phyloP scores from a whole-genome alignment of 768 basidiomycete genomes.

The Lanmaoa pseudosensibilis region DNA sequence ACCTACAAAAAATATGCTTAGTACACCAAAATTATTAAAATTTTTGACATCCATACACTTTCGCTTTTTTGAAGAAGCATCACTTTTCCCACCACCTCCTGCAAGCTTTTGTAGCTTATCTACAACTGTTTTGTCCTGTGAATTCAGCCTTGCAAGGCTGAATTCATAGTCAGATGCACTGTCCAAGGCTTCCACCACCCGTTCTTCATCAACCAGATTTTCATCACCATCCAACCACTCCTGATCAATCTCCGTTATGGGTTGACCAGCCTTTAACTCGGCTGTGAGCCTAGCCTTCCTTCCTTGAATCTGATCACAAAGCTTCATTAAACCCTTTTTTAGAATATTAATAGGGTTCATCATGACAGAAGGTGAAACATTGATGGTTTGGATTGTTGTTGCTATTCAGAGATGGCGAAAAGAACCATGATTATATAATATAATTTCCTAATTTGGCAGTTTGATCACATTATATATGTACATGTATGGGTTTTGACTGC shows the following conservation, averaged over 20 bases:
- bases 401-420: neutral
- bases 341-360: constrained; percentile 17
- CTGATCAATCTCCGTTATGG: constrained; percentile 17
- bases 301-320: constrained; percentile 11
- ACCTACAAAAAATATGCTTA: too few relatives aligned
- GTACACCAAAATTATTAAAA: neutral
- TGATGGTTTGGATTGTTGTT: neutral
- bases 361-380: neutral
- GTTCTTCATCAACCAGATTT: constrained; percentile 1
- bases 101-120: neutral
- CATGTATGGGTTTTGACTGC: constrained; percentile 9
- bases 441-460: neutral
- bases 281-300: constrained; percentile 6
- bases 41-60: neutral
- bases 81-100: neutral
- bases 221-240: constrained; percentile 18
- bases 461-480: neutral
- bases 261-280: constrained; percentile 3
- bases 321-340: constrained; percentile 15
- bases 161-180: constrained; percentile 8
- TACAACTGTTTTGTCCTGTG: neutral
- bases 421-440: constrained; percentile 2
- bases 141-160: neutral
- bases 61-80: neutral
- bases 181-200: neutral